A percentile compares a stretch with the other conserved stretches of the same genome.
phyloP scores from a whole-genome alignment of 2,329 filamentous ascomycete species.

The Hypomyces rosellus region DNA sequence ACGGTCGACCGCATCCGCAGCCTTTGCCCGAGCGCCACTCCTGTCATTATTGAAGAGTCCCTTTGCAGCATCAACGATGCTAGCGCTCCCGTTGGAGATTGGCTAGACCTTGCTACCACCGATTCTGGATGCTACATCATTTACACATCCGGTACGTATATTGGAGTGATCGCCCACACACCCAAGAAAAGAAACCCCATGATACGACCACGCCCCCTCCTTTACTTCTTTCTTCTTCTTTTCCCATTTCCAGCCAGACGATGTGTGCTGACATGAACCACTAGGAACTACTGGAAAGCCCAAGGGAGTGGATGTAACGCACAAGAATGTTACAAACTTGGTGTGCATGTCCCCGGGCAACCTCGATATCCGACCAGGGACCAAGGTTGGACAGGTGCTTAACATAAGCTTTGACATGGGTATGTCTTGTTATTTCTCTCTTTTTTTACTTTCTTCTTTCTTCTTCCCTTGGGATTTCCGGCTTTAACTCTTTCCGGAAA shows the following conservation, averaged over 20 bases:
- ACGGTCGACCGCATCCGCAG: constrained; percentile 27
- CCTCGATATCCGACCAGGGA: constrained; percentile 43
- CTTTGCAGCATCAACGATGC: background rate
- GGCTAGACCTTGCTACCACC: constrained; percentile 28
- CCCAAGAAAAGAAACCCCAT: too few species aligned
- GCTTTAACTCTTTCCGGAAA: background rate
- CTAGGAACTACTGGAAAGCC: constrained; percentile 48
- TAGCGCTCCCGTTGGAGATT: constrained; percentile 8
- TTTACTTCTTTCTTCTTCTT: too few species aligned
- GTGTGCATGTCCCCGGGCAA: constrained; percentile 44
- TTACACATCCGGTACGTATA: constrained; percentile 45
- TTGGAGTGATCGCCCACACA: background rate
- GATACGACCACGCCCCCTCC: too few species aligned
- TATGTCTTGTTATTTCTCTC: constrained; percentile 25
- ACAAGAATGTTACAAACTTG: constrained; percentile 49
- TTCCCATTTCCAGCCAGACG: too few species aligned
- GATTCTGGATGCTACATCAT: constrained; percentile 41
- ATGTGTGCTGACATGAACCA: background rate
- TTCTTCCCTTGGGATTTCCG: background rate
- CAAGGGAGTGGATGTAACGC: constrained; percentile 53
- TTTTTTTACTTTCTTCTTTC: background rate
- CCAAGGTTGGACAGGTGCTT: constrained; percentile 48
- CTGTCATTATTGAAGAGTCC: constrained; percentile 25
- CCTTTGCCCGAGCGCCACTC: constrained; percentile 18
- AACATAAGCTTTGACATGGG: constrained; percentile 58